Evolutionary conservation across 371 early-diverging fungal species (phyloP).

Genomic region (Mortierella polycephala): DNA sequence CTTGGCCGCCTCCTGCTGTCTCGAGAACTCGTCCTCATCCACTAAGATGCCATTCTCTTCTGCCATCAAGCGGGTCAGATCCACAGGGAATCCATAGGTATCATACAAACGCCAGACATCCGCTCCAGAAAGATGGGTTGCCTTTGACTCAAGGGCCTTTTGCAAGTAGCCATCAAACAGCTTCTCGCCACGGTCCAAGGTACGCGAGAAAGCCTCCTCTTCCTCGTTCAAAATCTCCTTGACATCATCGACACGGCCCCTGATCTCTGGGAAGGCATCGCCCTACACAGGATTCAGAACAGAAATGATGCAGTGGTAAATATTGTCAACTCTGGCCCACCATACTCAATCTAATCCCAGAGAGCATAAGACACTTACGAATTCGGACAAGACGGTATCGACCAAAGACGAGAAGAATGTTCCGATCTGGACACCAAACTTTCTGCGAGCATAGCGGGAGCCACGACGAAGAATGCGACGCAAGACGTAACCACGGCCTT

Average conservation of each 20-base stretch:
- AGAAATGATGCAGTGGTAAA: not conserved
- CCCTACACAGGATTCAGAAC: conserved; percentile 56
- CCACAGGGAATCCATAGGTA: conserved; percentile 99
- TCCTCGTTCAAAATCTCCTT: conserved; percentile 97
- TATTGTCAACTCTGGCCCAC: not conserved
- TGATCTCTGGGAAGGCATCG: conserved; percentile 90
- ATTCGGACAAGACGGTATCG: conserved; percentile 80
- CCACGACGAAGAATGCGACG: conserved; percentile 99
- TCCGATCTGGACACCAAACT: conserved; percentile 91
- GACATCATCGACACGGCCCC: conserved; percentile 77
- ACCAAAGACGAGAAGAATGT: conserved; percentile 92
- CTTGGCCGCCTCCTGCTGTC: conserved; percentile 87
- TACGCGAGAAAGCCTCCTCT: conserved; percentile 96
- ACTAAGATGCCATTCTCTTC: conserved; percentile 94
- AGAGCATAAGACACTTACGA: conserved; percentile 14
- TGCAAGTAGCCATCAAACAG: conserved; percentile 89
- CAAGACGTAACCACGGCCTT: conserved; percentile 99
- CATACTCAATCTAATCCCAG: not conserved
- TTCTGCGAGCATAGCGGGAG: conserved; percentile 94
- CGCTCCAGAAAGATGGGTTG: conserved; percentile 80
- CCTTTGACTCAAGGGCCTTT: conserved; percentile 72
- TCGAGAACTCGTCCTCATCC: conserved; percentile 89
- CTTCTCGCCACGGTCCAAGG: conserved; percentile 97
- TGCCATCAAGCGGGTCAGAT: conserved; percentile 98
- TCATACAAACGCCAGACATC: conserved; percentile 99